Evolutionary conservation across 2,329 filamentous ascomycete species (phyloP).

Genomic region (Diaporthe sp.): DNA sequence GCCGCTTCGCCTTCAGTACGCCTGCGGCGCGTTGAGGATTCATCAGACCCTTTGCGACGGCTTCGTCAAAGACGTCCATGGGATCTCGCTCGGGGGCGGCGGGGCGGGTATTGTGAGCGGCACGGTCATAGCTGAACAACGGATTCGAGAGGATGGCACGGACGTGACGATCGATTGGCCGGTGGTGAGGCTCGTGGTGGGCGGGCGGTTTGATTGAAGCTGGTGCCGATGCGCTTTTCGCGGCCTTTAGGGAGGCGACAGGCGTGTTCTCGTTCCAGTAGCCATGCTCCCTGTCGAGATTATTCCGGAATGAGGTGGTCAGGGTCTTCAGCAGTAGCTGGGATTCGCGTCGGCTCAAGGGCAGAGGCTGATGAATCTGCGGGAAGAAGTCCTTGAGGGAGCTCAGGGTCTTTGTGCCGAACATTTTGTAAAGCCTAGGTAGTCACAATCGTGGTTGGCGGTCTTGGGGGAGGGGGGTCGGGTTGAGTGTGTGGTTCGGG

Average conservation of each 20-base stretch:
- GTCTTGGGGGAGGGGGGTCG: too few species aligned
- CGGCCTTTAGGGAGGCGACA: conserved; percentile 34
- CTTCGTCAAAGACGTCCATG: conserved; percentile 69
- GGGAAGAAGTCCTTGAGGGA: conserved; percentile 58
- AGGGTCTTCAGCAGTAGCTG: conserved; percentile 68
- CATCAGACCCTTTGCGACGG: conserved; percentile 70
- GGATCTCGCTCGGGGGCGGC: conserved; percentile 53
- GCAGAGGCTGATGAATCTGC: conserved; percentile 65
- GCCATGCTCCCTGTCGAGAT: conserved; percentile 71
- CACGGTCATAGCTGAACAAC: conserved; percentile 60
- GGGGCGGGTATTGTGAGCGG: conserved; percentile 44
- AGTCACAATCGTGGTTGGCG: conserved; percentile 39
- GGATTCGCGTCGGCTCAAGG: conserved; percentile 64
- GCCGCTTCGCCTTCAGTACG: conserved; percentile 63
- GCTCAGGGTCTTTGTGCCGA: conserved; percentile 53
- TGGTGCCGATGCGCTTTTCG: conserved; percentile 39
- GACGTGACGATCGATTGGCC: conserved; percentile 65
- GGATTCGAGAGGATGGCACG: conserved; percentile 70
- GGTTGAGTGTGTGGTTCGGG: not conserved
- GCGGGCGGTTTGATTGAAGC: conserved; percentile 33
- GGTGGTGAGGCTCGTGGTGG: conserved; percentile 45
- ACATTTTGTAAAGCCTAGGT: conserved; percentile 45
- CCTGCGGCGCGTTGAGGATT: conserved; percentile 66
- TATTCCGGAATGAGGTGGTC: conserved; percentile 69
- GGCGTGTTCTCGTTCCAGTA: conserved; percentile 51